phyloP scores from a whole-genome alignment of 768 basidiomycete species.

The Lactifluus rugatus region DNA sequence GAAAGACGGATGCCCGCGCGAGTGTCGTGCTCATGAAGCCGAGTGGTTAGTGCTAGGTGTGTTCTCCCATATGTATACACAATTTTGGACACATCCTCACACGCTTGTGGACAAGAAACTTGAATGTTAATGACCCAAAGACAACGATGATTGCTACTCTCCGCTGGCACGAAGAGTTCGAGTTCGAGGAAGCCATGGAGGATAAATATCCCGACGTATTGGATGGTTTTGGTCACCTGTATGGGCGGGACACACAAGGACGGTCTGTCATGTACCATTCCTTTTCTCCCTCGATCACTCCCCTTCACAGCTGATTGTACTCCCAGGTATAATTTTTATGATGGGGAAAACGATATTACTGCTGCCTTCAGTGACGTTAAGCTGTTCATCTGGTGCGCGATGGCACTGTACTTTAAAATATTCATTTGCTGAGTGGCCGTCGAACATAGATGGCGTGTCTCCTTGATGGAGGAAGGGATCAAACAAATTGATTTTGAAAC shows the following conservation, averaged over 20 bases:
- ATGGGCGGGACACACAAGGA: slow-evolving; percentile 61
- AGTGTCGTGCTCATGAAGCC: slow-evolving; percentile 77
- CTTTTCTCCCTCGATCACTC: neutral
- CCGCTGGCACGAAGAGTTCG: slow-evolving; percentile 60
- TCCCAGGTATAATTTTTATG: slow-evolving; percentile 69
- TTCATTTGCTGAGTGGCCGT: neutral
- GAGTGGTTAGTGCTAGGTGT: slow-evolving; percentile 68
- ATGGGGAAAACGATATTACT: slow-evolving; percentile 53
- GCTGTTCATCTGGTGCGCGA: slow-evolving; percentile 57
- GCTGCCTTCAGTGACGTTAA: slow-evolving; percentile 69
- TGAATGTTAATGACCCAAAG: slow-evolving; percentile 43
- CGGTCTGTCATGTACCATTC: slow-evolving; percentile 56
- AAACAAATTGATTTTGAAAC: slow-evolving; percentile 57
- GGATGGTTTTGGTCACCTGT: slow-evolving; percentile 51
- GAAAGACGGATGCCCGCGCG: slow-evolving; percentile 46
- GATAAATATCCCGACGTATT: slow-evolving; percentile 33
- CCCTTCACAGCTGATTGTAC: neutral
- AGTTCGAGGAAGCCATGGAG: slow-evolving; percentile 47
- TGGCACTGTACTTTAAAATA: neutral
- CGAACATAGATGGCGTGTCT: slow-evolving; percentile 77
- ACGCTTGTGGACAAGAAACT: slow-evolving; percentile 30
- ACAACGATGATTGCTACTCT: slow-evolving; percentile 63
- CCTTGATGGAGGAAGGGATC: slow-evolving; percentile 63
- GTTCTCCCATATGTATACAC: neutral
- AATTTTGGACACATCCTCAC: neutral